Base-by-base conservation (phyloP, 495 filamentous ascomycete genomes). In the Daldinia loculata region DNA sequence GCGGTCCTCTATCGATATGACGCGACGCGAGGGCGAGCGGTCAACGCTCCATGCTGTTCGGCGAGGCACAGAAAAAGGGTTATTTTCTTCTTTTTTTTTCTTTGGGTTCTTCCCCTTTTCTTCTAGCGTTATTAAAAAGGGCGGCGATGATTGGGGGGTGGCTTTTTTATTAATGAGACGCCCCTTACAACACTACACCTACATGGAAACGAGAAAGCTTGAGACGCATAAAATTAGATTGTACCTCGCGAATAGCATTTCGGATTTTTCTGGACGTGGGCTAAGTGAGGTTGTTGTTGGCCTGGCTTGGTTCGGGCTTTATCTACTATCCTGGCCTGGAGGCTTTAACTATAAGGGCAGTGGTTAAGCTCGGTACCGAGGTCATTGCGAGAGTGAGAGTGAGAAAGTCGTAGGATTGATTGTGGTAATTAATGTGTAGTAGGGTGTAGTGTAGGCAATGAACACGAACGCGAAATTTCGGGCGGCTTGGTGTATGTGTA, bases 221-320 rank as follows among this genome's bases (percentile, higher is more conserved):
- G 61, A 68, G 67, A 67, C 65, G 67, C 36, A 36, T 41, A 67
- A 62, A 73, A 56, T 65, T 74, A 77, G 73, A 77, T 75, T 75
- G 75, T 75, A 74, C 41, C 56, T 60, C 29, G 56, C 64, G 38
- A 73, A 75, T 74, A 71, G 70, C 61, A 75, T 73, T 70, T 51
- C 62, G 53, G 57, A 61, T 75, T 67, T 75, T 67, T 63, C 65
- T 38, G 48, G 55, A 69, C 56, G 19, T 65, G 38, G 64, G 66
- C 50, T 66, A 14, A 36, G 34, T 36, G 11, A 14, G 34, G 12
- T 0, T 48, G 55, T 30, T 62, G 50, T 67, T 52, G 29, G 53
- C 41, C 55, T 64, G 4, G 34, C 9, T 4, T 12, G 32, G 32
- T 11, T 36, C 11, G 32, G 32, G 32, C 32, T 36, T 36, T 11